phyloP scores from a whole-genome alignment of 2,329 filamentous ascomycete species.

The Onygena corvina region DNA sequence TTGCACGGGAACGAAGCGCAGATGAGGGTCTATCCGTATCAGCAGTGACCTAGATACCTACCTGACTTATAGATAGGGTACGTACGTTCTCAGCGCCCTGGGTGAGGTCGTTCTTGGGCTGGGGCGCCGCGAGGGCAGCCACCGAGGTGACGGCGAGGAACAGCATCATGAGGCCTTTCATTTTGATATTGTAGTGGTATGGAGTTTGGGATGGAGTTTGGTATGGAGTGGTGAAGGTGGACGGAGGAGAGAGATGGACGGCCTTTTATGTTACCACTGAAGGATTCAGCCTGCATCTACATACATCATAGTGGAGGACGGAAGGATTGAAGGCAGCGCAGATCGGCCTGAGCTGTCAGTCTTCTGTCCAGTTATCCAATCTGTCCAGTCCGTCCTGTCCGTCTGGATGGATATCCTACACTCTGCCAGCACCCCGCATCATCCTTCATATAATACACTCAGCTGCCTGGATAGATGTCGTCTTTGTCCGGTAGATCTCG shows the following conservation, averaged over 20 bases:
- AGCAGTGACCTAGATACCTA: not conserved
- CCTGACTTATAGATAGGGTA: not conserved
- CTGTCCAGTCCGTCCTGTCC: too few relatives aligned
- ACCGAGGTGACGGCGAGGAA: constrained; percentile 8
- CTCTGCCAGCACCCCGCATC: too few relatives aligned
- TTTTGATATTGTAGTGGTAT: constrained; percentile 1
- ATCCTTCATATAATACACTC: too few relatives aligned
- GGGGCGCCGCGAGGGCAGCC: constrained; percentile 4
- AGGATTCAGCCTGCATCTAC: not conserved
- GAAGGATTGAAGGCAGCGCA: not conserved
- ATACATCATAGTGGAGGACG: not conserved
- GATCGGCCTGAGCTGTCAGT: too few relatives aligned
- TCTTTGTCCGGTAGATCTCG: too few relatives aligned
- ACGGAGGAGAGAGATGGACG: not conserved
- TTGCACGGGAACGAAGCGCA: constrained; percentile 6
- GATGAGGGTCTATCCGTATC: constrained; percentile 2
- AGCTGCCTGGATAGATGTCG: too few relatives aligned
- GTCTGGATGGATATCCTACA: too few relatives aligned
- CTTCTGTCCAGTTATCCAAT: too few relatives aligned
- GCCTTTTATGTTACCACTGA: constrained; percentile 1
- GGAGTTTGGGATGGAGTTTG: not conserved
- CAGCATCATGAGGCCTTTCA: constrained; percentile 7
- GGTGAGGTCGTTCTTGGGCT: not conserved
- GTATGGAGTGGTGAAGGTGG: not conserved
- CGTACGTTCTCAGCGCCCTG: constrained; percentile 2